phyloP scores from a whole-genome alignment of 495 filamentous ascomycete species.

The Aspergillus affinis region DNA sequence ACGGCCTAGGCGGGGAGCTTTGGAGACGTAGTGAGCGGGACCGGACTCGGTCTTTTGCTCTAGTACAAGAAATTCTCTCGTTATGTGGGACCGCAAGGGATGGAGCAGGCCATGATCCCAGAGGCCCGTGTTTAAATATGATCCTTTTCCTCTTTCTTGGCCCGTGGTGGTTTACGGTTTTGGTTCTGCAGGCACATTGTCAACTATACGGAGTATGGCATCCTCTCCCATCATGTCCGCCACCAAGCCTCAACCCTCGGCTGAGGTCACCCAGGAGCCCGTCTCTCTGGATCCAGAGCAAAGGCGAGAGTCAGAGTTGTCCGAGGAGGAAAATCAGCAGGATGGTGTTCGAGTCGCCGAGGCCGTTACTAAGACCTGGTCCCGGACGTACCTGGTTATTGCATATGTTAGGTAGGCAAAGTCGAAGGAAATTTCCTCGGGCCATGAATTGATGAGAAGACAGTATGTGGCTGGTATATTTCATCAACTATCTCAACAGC shows the following conservation, averaged over 20 bases:
- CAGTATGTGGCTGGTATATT: slow-evolving; percentile 30
- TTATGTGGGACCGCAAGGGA: background rate
- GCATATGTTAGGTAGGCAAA: slow-evolving; percentile 25
- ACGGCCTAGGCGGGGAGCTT: background rate
- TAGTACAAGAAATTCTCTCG: background rate
- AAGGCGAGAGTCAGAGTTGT: background rate
- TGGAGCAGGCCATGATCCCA: background rate
- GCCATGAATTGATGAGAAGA: background rate
- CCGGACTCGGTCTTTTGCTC: background rate
- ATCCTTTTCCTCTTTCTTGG: too few species aligned
- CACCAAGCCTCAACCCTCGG: background rate
- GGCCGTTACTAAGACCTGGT: slow-evolving; percentile 25
- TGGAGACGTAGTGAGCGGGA: background rate
- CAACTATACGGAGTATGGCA: background rate
- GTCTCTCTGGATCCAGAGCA: background rate
- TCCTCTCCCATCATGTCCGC: background rate
- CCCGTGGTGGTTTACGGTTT: background rate
- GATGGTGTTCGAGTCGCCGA: slow-evolving; percentile 16
- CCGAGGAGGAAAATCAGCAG: slow-evolving; percentile 2
- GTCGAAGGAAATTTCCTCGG: too few species aligned
- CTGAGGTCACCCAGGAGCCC: background rate
- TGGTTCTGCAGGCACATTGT: background rate
- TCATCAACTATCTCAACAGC: slow-evolving; percentile 23
- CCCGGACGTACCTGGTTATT: slow-evolving; percentile 21
- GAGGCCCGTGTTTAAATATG: background rate